These are phyloP conservation scores for Nemania serpens DNA, from an alignment of 2,329 filamentous ascomycete genomes.

Conservation along the genomic window DNA sequence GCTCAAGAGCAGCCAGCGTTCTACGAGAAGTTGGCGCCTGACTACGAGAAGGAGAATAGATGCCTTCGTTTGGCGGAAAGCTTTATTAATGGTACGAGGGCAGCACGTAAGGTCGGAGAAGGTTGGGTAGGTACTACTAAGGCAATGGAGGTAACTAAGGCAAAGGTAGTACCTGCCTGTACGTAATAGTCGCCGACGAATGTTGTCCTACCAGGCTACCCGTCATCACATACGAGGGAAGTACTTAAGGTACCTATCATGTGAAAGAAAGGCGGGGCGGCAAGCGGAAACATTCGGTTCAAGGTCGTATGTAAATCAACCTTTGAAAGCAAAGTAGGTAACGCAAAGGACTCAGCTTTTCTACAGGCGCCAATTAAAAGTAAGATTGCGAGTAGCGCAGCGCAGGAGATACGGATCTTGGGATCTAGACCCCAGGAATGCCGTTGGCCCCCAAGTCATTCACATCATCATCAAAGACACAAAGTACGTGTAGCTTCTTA, in stretches of 20 bases:
- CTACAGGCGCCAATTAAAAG: too few relatives aligned
- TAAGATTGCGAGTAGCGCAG: too few relatives aligned
- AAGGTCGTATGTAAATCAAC: too few relatives aligned
- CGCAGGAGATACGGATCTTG: not conserved
- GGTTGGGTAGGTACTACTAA: not conserved
- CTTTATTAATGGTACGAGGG: not conserved
- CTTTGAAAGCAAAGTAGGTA: too few relatives aligned
- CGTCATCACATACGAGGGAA: too few relatives aligned
- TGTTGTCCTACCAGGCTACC: too few relatives aligned
- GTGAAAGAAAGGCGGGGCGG: constrained; percentile 18
- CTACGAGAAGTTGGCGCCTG: not conserved
- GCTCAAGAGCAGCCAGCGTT: constrained; percentile 19
- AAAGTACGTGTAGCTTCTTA: not conserved
- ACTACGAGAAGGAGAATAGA: not conserved
- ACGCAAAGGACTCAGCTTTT: too few relatives aligned
- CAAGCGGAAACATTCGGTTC: constrained; percentile 8
- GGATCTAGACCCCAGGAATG: not conserved
- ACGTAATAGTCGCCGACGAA: not conserved
- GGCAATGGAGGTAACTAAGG: too few relatives aligned
- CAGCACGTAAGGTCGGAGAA: not conserved
- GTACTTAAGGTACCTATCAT: not conserved
- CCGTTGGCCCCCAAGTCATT: not conserved
- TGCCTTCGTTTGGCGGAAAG: constrained; percentile 2
- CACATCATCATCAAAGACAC: not conserved
- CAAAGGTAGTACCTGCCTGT: not conserved